Percentiles rank a stretch among this genome's conserved stretches.
Evolutionary conservation across 108 stramenopile genomes (phyloP).

Genomic region (Conticribra guillardii): DNA sequence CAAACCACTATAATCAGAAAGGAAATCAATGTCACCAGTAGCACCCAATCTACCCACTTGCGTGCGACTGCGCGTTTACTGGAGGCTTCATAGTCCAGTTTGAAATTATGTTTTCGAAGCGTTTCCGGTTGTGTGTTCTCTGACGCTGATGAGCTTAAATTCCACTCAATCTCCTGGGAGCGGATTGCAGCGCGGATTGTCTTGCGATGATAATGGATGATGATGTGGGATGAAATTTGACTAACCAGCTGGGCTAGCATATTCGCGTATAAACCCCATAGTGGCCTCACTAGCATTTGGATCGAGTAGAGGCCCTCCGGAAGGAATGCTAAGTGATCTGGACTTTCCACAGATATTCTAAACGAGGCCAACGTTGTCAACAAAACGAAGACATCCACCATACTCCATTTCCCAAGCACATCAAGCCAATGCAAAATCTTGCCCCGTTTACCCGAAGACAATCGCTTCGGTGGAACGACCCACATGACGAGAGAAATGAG

Average conservation of each 20-base stretch:
- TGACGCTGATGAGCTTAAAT: too few species aligned
- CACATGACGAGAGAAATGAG: conserved; percentile 66
- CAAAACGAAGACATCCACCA: conserved; percentile 79
- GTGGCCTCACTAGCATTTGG: conserved; percentile 72
- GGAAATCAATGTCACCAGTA: conserved; percentile 28
- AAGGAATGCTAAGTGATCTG: conserved; percentile 59
- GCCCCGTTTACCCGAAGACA: conserved; percentile 60
- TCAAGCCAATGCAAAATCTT: conserved; percentile 76
- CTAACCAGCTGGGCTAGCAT: conserved; percentile 80
- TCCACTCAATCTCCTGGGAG: conserved; percentile 25
- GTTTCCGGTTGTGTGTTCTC: too few species aligned
- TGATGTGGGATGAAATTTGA: conserved; percentile 78
- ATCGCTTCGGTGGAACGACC: conserved; percentile 62
- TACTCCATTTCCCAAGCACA: conserved; percentile 67
- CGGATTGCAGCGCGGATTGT: conserved; percentile 31
- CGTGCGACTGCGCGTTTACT: conserved; percentile 34
- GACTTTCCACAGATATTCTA: conserved; percentile 71
- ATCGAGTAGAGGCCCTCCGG: conserved; percentile 72
- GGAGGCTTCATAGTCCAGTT: conserved; percentile 49
- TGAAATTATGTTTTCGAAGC: conserved; percentile 40
- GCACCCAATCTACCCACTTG: conserved; percentile 43
- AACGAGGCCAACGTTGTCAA: conserved; percentile 74
- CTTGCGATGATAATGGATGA: conserved; percentile 81
- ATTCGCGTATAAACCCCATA: conserved; percentile 87
- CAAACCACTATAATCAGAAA: conserved; percentile 54